phyloP scores from a whole-genome alignment of 192 early-diverging fungal genomes.

The Coemansia sp. region DNA sequence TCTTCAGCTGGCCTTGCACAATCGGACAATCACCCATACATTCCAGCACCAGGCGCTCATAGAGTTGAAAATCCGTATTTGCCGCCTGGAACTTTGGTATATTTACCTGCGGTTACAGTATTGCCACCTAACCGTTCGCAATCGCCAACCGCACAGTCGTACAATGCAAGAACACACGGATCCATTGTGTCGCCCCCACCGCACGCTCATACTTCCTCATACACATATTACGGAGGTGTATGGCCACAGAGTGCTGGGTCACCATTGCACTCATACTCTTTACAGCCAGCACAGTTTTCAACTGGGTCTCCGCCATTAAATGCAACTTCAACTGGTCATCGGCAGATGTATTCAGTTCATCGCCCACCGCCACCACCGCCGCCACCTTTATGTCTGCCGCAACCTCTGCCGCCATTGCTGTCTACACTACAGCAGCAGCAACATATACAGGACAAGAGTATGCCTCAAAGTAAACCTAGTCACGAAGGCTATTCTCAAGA shows the following conservation, averaged over 20 bases:
- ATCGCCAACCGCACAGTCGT: neutral
- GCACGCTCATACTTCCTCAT: neutral
- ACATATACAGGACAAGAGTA: neutral
- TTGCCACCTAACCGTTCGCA: slow-evolving; percentile 3
- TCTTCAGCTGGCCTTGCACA: neutral
- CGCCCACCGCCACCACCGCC: slow-evolving; percentile 1
- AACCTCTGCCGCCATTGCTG: neutral
- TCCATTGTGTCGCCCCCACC: neutral
- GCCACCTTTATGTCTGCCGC: neutral
- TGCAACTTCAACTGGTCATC: neutral
- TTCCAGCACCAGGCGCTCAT: neutral
- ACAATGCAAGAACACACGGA: neutral
- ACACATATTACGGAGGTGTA: neutral
- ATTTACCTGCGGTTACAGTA: slow-evolving; percentile 22
- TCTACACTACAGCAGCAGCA: neutral
- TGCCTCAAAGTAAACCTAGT: neutral
- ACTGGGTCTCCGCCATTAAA: neutral
- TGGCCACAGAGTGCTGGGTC: neutral
- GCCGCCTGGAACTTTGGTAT: slow-evolving; percentile 23
- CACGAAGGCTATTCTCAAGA: neutral
- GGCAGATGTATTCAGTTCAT: neutral
- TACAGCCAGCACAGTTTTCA: too few relatives aligned
- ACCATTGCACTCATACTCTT: neutral
- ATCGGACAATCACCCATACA: neutral
- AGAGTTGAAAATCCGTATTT: slow-evolving; percentile 16